Base-by-base conservation (phyloP, 495 filamentous ascomycete genomes). In the Lasiosphaeria ovina region DNA sequence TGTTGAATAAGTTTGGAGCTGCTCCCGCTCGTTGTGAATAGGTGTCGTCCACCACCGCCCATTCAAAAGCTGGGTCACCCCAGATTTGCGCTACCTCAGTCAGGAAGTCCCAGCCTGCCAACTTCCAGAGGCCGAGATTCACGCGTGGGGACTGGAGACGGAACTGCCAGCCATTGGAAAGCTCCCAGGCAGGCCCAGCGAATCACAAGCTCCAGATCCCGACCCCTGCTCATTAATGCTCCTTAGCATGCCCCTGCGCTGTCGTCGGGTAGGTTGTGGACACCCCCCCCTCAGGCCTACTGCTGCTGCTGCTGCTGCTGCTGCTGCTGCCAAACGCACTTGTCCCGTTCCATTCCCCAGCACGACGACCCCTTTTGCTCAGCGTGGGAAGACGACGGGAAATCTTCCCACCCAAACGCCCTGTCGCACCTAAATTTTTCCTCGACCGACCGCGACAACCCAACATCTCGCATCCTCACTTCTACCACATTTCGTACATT, bases 381-480 rank as follows among this genome's bases (percentile, higher is more conserved):
- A 49, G 60, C 57, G 42, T 31, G 57, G 55, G 60, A 58, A 57
- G 61, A 57, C 42, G 62, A 57, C 57, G 54, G 66, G 66, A 62
- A 66, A 58, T 63, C 60, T 48, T 61, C 65, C 58, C 62, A 67
- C 59, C 58, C 65, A 60, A 64, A 65, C 62, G 12, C 59, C 66
- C 59, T 55, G 67, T 66, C 67, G 69, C 67, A 70, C 69, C 64
- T 61, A 72, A 70, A 66, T 63, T 73, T 73, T 73, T 68, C 67
- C 62, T 60, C 49, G 16, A 52, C 50, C 33, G 61, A 59, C 64
- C 62, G 68, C 66, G 64, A 70, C 68, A 62, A 63, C 61, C 66
- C 57, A 60, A 61, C 67, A 38, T 61, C 53, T 56, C 59, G 34
- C 54, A 58, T 62, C 54, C 38, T 58, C 60, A 62, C 59, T 59